Evolutionary conservation across 495 filamentous ascomycete species (phyloP).

Genomic region (Podospora tetraspora): DNA sequence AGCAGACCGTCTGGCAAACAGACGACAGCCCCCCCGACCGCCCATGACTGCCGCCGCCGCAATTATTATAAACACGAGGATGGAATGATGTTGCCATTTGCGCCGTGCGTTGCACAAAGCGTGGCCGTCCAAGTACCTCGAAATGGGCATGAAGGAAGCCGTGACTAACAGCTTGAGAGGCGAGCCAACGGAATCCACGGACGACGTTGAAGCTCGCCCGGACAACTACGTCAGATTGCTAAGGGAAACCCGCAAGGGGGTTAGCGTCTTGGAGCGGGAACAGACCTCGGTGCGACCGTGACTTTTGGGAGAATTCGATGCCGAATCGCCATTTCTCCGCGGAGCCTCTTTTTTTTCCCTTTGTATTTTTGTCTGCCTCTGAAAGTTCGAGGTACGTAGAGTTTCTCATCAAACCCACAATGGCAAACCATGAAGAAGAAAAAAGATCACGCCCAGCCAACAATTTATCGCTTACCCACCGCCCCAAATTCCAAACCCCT

Average conservation of each 20-base stretch:
- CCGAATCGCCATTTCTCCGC: conserved; percentile 9
- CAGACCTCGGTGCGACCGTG: neutral
- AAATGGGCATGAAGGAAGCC: neutral
- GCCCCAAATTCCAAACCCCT: neutral
- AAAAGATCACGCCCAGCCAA: neutral
- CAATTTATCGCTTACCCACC: neutral
- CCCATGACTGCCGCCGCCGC: neutral
- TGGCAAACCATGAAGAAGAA: neutral
- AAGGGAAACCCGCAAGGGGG: conserved; percentile 27
- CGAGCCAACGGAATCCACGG: conserved; percentile 7
- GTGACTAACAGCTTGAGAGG: conserved; percentile 13
- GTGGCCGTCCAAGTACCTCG: neutral
- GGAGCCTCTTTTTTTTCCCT: conserved; percentile 3
- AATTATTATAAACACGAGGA: neutral
- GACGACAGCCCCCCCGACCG: neutral
- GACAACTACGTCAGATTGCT: conserved; percentile 29
- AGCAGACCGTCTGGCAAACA: neutral
- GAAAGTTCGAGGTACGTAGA: too few relatives aligned
- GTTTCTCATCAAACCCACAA: neutral
- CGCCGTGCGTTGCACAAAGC: conserved; percentile 12
- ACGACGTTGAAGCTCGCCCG: neutral
- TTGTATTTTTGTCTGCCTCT: neutral
- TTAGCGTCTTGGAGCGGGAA: conserved; percentile 13
- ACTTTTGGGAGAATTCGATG: neutral
- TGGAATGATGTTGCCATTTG: conserved; percentile 6